These are phyloP conservation scores for Trametes elegans DNA, from an alignment of 768 basidiomycete species.

Conservation along the genomic window DNA sequence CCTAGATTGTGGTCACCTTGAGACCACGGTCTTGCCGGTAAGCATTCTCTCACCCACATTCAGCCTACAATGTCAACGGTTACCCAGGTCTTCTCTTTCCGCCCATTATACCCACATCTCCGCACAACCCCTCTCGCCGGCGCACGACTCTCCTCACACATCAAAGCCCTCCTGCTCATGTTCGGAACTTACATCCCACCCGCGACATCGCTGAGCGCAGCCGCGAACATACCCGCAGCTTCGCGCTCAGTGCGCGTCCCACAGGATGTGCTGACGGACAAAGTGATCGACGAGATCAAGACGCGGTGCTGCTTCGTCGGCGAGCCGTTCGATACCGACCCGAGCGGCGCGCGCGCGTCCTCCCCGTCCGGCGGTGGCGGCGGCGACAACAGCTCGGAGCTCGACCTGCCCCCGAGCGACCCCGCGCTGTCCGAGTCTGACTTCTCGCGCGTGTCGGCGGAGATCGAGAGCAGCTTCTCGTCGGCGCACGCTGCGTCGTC, in stretches of 20 bases:
- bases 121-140: slow-evolving; percentile 88
- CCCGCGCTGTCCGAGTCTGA: slow-evolving; percentile 66
- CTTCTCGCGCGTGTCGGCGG: slow-evolving; percentile 49
- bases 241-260: slow-evolving; percentile 70
- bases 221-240: slow-evolving; percentile 59
- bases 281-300: slow-evolving; percentile 87
- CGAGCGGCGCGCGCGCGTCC: slow-evolving; percentile 22
- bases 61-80: background rate
- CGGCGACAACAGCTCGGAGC: slow-evolving; percentile 40
- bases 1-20: slow-evolving; percentile 88
- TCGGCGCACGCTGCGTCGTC: slow-evolving; percentile 52
- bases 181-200: slow-evolving; percentile 88
- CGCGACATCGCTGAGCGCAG: slow-evolving; percentile 63
- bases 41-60: slow-evolving; percentile 28
- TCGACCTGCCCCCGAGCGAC: slow-evolving; percentile 51
- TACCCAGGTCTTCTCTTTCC: slow-evolving; percentile 81
- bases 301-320: slow-evolving; percentile 89
- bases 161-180: slow-evolving; percentile 76
- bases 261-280: slow-evolving; percentile 73
- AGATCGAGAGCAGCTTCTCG: slow-evolving; percentile 45
- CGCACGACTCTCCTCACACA: slow-evolving; percentile 71
- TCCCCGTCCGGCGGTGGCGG: slow-evolving; percentile 28
- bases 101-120: slow-evolving; percentile 82
- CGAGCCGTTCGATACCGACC: slow-evolving; percentile 45
- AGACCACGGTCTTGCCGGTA: slow-evolving; percentile 86